Evolutionary conservation across 1,284 basidiomycete genomes (phyloP).

Genomic region (Cystobasidium pallidum): DNA sequence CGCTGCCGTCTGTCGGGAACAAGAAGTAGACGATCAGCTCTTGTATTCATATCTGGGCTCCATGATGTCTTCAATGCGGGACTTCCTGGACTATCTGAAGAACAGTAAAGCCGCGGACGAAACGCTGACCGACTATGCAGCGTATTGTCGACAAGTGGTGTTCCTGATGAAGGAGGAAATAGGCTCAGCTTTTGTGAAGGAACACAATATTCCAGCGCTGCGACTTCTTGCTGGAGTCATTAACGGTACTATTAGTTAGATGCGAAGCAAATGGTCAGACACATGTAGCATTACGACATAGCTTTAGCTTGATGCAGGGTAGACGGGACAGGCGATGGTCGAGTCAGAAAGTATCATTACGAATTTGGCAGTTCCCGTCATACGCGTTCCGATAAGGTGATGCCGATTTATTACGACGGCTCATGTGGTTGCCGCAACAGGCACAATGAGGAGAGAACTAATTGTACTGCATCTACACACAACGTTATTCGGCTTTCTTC

Average conservation of each 20-base stretch:
- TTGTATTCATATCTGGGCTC: slow-evolving; percentile 45
- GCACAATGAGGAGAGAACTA: not conserved
- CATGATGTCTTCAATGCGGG: slow-evolving; percentile 47
- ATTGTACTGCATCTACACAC: not conserved
- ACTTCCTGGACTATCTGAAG: slow-evolving; percentile 59
- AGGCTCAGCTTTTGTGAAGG: slow-evolving; percentile 22
- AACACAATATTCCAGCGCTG: slow-evolving; percentile 29
- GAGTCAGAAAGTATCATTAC: no score
- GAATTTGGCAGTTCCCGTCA: no score
- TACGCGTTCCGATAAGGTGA: no score
- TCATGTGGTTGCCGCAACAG: not conserved
- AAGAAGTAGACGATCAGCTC: slow-evolving; percentile 27
- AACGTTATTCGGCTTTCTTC: not conserved
- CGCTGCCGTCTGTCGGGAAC: slow-evolving; percentile 9
- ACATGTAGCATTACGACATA: not conserved
- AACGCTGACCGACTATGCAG: slow-evolving; percentile 16
- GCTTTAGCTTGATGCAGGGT: no score
- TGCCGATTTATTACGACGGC: no score
- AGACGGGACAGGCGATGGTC: no score
- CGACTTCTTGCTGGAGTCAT: slow-evolving; percentile 39
- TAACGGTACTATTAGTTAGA: slow-evolving; percentile 4
- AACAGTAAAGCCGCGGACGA: not conserved
- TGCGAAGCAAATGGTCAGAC: not conserved
- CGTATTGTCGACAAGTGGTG: slow-evolving; percentile 26
- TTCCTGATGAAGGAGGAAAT: slow-evolving; percentile 30